Evolutionary conservation across 2,329 filamentous ascomycete species (phyloP).

Genomic region (Scedosporium boydii): DNA sequence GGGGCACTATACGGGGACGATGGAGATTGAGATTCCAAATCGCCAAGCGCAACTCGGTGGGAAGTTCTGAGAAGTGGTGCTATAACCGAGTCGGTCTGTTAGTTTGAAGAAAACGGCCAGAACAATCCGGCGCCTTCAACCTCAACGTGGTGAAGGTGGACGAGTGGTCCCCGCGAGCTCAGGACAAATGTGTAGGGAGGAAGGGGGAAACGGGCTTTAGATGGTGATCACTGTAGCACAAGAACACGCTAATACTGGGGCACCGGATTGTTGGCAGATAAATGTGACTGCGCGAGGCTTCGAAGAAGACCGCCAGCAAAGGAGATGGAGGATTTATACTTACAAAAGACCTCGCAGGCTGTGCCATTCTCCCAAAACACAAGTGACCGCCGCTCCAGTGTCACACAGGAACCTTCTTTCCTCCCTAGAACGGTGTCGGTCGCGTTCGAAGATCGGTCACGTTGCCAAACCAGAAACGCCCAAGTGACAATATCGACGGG

Average conservation of each 20-base stretch:
- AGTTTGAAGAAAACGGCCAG: neutral
- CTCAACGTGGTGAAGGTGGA: too few species aligned
- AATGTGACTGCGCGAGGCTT: neutral
- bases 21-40: constrained; percentile 38
- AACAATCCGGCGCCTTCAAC: too few species aligned
- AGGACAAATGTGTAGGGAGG: too few species aligned
- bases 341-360: neutral
- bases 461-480: neutral
- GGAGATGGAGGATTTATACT: neutral
- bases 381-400: neutral
- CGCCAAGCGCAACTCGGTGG: constrained; percentile 35
- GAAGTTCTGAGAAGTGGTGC: constrained; percentile 32
- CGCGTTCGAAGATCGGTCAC: neutral
- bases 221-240: too few species aligned
- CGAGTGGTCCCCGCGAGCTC: too few species aligned
- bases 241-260: neutral
- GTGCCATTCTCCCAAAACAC: neutral
- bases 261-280: neutral
- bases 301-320: neutral
- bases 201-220: too few species aligned
- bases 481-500: too few species aligned
- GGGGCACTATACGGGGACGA: constrained; percentile 30
- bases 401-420: neutral
- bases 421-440: neutral
- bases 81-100: constrained; percentile 12